Percentiles rank a stretch among this genome's conserved stretches.
Conservation (phyloP, 495 filamentous ascomycete genomes). For the Astrothelium subdiscretum region DNA sequence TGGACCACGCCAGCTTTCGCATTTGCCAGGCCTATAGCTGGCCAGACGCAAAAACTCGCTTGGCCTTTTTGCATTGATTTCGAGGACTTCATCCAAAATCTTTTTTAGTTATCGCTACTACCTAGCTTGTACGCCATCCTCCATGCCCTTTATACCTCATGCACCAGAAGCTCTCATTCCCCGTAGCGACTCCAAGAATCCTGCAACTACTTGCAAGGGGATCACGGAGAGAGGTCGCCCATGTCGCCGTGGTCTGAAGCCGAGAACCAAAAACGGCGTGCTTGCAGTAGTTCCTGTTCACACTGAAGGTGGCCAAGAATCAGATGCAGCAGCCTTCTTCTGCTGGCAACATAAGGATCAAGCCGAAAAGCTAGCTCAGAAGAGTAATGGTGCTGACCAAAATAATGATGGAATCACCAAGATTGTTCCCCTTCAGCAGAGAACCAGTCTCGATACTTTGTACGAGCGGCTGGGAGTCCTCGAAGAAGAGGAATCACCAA, state of each 20-base stretch:
- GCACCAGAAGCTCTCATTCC: conserved; percentile 74
- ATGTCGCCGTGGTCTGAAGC: conserved; percentile 58
- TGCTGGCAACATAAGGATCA: conserved; percentile 96
- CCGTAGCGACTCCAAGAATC: conserved; percentile 73
- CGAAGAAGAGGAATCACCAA: conserved; percentile 36
- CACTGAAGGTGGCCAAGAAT: conserved; percentile 29
- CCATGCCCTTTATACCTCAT: conserved; percentile 65
- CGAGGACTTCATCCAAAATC: not conserved
- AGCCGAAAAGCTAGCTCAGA: conserved; percentile 33
- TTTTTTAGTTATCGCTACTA: not conserved
- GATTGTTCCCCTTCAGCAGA: conserved; percentile 37
- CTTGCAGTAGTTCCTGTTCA: conserved; percentile 27
- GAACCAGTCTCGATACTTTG: conserved; percentile 72
- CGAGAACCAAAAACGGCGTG: conserved; percentile 25
- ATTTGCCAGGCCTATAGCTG: not conserved
- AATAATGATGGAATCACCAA: conserved; percentile 12
- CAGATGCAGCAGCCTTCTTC: conserved; percentile 47
- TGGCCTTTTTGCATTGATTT: not conserved
- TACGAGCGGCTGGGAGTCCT: conserved; percentile 67
- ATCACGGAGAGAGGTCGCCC: conserved; percentile 65
- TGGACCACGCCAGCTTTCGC: not conserved
- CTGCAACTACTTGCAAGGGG: conserved; percentile 75
- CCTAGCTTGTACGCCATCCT: not conserved
- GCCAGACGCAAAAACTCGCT: not conserved
- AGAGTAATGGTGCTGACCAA: conserved; percentile 6